phyloP scores from a whole-genome alignment of 805 yeast genomes.

The Saturnispora silvae region DNA sequence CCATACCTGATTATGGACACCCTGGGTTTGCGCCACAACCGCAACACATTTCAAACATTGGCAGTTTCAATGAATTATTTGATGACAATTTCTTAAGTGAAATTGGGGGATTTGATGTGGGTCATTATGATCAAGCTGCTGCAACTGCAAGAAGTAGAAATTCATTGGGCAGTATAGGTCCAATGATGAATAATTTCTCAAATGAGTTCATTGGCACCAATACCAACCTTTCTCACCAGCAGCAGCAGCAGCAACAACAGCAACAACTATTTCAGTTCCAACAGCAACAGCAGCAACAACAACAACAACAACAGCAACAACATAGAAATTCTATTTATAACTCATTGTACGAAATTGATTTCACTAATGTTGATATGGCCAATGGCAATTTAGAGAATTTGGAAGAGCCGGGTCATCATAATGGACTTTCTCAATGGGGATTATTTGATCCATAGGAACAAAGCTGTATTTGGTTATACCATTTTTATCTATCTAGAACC shows the following conservation, averaged over 20 bases:
- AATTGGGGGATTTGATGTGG: constrained; percentile 21
- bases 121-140: too few species aligned
- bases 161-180: too few species aligned
- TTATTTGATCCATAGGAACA: constrained; percentile 3
- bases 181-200: too few species aligned
- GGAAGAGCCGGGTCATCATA: neutral
- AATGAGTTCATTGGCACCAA: too few species aligned
- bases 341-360: constrained; percentile 29
- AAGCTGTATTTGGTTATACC: too few species aligned
- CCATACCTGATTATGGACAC: neutral
- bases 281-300: neutral
- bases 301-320: neutral
- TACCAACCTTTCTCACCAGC: neutral
- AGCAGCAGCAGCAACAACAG: neutral
- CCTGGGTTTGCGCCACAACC: neutral
- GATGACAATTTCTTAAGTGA: constrained; percentile 26
- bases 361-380: constrained; percentile 28
- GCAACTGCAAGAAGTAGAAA: too few species aligned
- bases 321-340: constrained; percentile 18
- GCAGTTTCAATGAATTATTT: constrained; percentile 19
- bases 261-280: neutral
- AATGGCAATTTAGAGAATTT: constrained; percentile 8
- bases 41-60: constrained; percentile 1
- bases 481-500: too few species aligned
- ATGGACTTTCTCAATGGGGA: constrained; percentile 6